These are phyloP conservation scores for Bondarzewia mesenterica DNA, from an alignment of 1,284 basidiomycete species.

Conservation along the genomic window DNA sequence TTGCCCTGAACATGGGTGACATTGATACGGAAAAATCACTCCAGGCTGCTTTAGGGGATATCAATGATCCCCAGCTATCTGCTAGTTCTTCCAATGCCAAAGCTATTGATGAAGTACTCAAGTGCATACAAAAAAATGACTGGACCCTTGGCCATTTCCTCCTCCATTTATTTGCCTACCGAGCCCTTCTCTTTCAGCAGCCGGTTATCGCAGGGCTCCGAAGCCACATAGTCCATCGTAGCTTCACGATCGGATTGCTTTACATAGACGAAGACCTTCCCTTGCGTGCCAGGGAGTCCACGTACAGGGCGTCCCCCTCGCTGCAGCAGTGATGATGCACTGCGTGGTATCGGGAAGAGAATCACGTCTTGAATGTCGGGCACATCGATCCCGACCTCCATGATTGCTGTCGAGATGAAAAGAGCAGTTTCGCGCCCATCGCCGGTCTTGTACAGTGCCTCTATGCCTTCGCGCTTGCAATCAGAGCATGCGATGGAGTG, in stretches of 20 bases:
- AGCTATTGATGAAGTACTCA: too few relatives aligned
- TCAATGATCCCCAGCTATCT: too few relatives aligned
- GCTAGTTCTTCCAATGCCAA: too few relatives aligned
- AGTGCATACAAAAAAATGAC: too few relatives aligned
- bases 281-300: neutral
- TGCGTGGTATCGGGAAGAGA: slow-evolving; percentile 4
- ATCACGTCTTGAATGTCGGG: slow-evolving; percentile 8
- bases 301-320: slow-evolving; percentile 3
- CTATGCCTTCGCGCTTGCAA: slow-evolving; percentile 9
- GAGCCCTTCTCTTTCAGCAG: too few relatives aligned
- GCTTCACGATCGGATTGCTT: slow-evolving; percentile 4
- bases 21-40: too few relatives aligned
- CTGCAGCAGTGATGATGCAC: slow-evolving; percentile 4
- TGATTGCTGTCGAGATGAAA: slow-evolving; percentile 8
- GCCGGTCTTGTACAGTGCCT: slow-evolving; percentile 1
- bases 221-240: neutral
- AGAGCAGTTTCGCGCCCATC: slow-evolving; percentile 4
- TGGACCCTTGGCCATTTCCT: too few relatives aligned
- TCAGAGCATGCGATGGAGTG: slow-evolving; percentile 10
- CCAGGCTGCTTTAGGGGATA: too few relatives aligned
- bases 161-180: too few relatives aligned
- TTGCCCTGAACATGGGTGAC: too few relatives aligned
- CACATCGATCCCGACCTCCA: slow-evolving; percentile 10
- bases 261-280: slow-evolving; percentile 6
- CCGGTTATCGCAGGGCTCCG: too few relatives aligned